Conservation (phyloP, 1,139 yeast species). For the Saccharomyces hybrid region DNA sequence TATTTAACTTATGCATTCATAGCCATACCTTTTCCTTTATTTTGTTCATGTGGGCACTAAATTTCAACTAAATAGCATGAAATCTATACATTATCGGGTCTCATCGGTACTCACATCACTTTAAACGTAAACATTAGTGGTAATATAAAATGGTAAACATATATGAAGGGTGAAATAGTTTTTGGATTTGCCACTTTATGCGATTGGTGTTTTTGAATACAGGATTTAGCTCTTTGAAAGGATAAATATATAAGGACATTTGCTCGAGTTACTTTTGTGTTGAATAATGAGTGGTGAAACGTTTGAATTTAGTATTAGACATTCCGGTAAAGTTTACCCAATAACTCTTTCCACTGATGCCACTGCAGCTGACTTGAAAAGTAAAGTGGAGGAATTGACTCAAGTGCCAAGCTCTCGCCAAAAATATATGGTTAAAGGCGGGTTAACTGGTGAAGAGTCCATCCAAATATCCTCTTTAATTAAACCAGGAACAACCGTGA, state of each 20-base stretch:
- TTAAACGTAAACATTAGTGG: background rate
- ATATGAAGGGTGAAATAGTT: background rate
- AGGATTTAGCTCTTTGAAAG: background rate
- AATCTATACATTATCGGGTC: background rate
- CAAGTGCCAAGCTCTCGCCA: constrained; percentile 83
- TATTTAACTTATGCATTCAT: background rate
- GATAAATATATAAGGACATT: background rate
- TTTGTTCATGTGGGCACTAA: background rate
- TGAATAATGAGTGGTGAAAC: background rate
- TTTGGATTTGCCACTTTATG: background rate
- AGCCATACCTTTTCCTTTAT: background rate
- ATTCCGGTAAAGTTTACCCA: constrained; percentile 77
- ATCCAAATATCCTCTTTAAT: constrained; percentile 34
- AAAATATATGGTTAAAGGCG: constrained; percentile 83
- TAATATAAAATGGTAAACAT: background rate
- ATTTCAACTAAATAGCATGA: background rate
- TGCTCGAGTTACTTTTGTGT: background rate
- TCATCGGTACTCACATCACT: background rate
- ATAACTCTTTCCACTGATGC: constrained; percentile 51
- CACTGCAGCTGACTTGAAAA: constrained; percentile 61
- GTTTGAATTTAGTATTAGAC: constrained; percentile 45
- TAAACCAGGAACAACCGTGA: constrained; percentile 59
- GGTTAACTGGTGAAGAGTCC: constrained; percentile 61
- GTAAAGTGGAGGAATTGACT: constrained; percentile 63
- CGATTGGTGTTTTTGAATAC: background rate